phyloP scores from a whole-genome alignment of 2,329 filamentous ascomycete genomes.

The Penicillium concentricum region DNA sequence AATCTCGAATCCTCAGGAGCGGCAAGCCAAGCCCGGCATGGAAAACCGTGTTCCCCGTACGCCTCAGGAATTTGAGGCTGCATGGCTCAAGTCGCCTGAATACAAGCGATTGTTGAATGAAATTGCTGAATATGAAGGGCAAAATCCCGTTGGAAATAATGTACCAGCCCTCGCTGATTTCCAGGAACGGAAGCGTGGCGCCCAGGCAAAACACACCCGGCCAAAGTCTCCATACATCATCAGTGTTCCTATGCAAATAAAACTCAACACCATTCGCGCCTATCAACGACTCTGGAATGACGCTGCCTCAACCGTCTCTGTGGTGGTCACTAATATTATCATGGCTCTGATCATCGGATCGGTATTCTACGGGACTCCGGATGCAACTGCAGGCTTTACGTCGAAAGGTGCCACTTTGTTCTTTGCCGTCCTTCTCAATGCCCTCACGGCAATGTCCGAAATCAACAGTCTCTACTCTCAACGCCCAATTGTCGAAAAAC shows the following conservation, averaged over 20 bases:
- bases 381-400: constrained; percentile 68
- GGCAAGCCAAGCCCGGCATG: constrained; percentile 55
- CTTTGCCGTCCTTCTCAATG: constrained; percentile 83
- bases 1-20: constrained; percentile 62
- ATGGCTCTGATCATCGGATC: constrained; percentile 75
- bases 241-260: constrained; percentile 67
- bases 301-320: constrained; percentile 66
- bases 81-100: constrained; percentile 55
- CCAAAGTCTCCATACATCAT: constrained; percentile 76
- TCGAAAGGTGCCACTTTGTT: constrained; percentile 75
- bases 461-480: constrained; percentile 43
- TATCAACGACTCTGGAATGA: constrained; percentile 74
- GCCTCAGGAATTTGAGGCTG: constrained; percentile 63
- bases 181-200: constrained; percentile 33
- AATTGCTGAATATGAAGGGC: constrained; percentile 40
- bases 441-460: constrained; percentile 56
- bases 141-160: constrained; percentile 37
- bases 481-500: constrained; percentile 30
- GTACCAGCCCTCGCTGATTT: constrained; percentile 27
- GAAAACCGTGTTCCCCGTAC: constrained; percentile 64
- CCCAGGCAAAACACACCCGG: constrained; percentile 49
- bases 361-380: constrained; percentile 73
- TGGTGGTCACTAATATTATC: constrained; percentile 63
- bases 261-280: constrained; percentile 75
- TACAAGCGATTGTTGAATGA: constrained; percentile 40